phyloP scores from a whole-genome alignment of 495 filamentous ascomycete genomes.

The Lasiosphaeria ovina region DNA sequence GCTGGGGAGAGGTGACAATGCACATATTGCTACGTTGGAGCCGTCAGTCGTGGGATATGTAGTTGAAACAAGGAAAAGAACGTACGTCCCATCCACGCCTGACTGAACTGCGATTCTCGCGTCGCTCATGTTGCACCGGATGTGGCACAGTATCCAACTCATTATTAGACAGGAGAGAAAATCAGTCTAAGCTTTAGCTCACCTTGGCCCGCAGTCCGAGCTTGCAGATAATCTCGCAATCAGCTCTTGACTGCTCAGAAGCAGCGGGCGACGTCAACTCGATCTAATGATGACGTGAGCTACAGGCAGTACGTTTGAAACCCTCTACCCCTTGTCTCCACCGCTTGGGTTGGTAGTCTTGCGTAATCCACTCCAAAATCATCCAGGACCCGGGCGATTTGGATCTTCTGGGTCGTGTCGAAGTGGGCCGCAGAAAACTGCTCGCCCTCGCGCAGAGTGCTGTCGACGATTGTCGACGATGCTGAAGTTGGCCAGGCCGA shows the following conservation, averaged over 20 bases:
- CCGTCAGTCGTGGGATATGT: background rate
- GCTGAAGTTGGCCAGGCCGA: conserved; percentile 53
- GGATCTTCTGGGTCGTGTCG: conserved; percentile 66
- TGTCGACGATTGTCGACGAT: conserved; percentile 93
- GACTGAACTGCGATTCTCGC: conserved; percentile 79
- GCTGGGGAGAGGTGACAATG: conserved; percentile 81
- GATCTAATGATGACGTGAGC: conserved; percentile 35
- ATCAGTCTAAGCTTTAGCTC: conserved; percentile 9
- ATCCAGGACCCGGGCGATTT: conserved; percentile 67
- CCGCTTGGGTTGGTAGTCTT: background rate
- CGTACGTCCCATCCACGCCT: conserved; percentile 52
- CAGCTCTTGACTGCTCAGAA: conserved; percentile 69
- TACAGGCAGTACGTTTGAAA: background rate
- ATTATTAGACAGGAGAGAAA: background rate
- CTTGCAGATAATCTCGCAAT: conserved; percentile 82
- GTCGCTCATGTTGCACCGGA: conserved; percentile 88
- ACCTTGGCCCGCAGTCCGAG: conserved; percentile 61
- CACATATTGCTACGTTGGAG: conserved; percentile 58
- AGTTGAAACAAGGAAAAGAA: background rate
- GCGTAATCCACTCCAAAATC: conserved; percentile 83
- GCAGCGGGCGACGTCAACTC: conserved; percentile 74
- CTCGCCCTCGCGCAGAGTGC: conserved; percentile 76
- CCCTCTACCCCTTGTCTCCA: background rate
- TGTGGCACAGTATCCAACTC: conserved; percentile 53
- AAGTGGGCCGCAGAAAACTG: conserved; percentile 88